Evolutionary conservation across 306 rosid species (phyloP), one percentile per base, ranked within the genome.

Genomic region (Cajanus cajan): DNA sequence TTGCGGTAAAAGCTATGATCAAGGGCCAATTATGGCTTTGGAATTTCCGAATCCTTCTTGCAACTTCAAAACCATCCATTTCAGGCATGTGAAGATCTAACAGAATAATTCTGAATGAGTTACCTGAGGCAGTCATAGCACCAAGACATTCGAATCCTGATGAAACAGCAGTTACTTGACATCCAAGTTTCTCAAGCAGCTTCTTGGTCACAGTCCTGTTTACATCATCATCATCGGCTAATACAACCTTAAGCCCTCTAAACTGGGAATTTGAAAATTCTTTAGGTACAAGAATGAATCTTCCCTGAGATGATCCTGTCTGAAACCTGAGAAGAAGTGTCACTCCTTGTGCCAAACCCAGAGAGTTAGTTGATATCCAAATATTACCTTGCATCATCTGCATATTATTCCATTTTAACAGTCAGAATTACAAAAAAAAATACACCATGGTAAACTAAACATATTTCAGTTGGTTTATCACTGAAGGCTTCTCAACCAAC

Each of bases 371-470:
- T 40, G 90, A 86, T 68, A 87, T 79, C 92, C 90, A 87, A 74
- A 93, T 87, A 81, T 88, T 84, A 34, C 98, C 98, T 74, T 91
- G 95, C 97, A 93, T 91, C 89, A 88, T 91, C 98, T 93, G 93
- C 83, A 83, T 18, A 74, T 68, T n/a, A 15, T 78, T 83, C 51
- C 66, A 50, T 24, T 18, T n/a, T 73, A 48, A 76, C 10, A 76
- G 68, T 82, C 78, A 80, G 82, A 50, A 76, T 68, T 65, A 70
- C 39, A 18, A 44, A 7, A 63, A 24, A 74, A 25, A 57, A 24
- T 7, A 39, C 28, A 63, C 10, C 74, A 48, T 24, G 33, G 73
- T 58, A 34, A 68, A 57, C 74, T 43, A 71, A 44, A 78, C 69
- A 78, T 61, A 33, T 34, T 13, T 57, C 64, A 57, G 36, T 24